These are phyloP conservation scores for Aspergillus felis DNA, from an alignment of 2,329 filamentous ascomycete species.

Conservation along the genomic window DNA sequence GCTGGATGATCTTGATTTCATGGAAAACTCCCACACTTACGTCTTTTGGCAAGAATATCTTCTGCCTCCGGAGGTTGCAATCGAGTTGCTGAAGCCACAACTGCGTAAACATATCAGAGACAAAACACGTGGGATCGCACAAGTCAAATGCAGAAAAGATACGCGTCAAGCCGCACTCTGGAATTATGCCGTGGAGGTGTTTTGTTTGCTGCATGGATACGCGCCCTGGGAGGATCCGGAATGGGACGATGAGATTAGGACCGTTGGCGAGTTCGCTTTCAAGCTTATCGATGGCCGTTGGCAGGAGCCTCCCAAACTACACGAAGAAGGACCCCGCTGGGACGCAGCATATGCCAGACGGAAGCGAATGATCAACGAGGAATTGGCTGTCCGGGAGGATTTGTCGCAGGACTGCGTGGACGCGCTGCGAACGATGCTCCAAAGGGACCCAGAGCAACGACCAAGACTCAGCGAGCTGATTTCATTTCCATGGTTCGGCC, in stretches of 20 bases:
- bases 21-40: background rate
- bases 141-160: slow-evolving; percentile 11
- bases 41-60: slow-evolving; percentile 26
- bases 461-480: slow-evolving; percentile 20
- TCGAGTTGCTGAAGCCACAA: slow-evolving; percentile 9
- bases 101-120: background rate
- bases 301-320: background rate
- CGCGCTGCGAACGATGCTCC: slow-evolving; percentile 22
- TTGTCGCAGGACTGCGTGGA: slow-evolving; percentile 32
- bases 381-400: slow-evolving; percentile 21
- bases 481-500: slow-evolving; percentile 25
- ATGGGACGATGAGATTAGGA: slow-evolving; percentile 5
- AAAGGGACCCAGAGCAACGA: slow-evolving; percentile 18
- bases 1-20: slow-evolving; percentile 11
- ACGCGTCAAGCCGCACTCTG: slow-evolving; percentile 17
- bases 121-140: background rate
- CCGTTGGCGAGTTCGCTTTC: background rate
- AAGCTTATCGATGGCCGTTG: background rate
- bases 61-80: slow-evolving; percentile 22
- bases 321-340: background rate
- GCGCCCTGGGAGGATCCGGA: slow-evolving; percentile 28
- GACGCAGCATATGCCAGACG: slow-evolving; percentile 11
- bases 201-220: slow-evolving; percentile 30
- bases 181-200: slow-evolving; percentile 25
- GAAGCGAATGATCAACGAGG: slow-evolving; percentile 22